phyloP scores from a whole-genome alignment of 2,329 filamentous ascomycete species.

The Penicillium sp. region DNA sequence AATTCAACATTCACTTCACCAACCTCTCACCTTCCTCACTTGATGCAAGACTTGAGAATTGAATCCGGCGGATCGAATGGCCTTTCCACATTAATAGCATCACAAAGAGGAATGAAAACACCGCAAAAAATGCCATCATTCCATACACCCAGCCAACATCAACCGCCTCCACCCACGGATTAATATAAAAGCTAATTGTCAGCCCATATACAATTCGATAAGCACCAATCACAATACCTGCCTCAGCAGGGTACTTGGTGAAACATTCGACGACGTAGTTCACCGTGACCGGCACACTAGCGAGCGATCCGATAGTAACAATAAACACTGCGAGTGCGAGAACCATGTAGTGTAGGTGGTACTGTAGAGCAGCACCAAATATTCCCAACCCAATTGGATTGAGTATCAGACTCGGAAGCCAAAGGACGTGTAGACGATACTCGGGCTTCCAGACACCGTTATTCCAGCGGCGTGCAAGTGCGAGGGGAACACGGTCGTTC shows the following conservation, averaged over 20 bases:
- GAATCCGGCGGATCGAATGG: constrained; percentile 24
- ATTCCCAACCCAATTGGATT: constrained; percentile 39
- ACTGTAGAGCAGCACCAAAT: constrained; percentile 46
- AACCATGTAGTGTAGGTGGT: constrained; percentile 47
- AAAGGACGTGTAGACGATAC: constrained; percentile 37
- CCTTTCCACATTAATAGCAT: constrained; percentile 35
- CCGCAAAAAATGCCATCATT: constrained; percentile 45
- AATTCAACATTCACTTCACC: constrained; percentile 7
- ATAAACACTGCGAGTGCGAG: constrained; percentile 48
- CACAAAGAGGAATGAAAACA: constrained; percentile 30
- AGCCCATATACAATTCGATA: constrained; percentile 45
- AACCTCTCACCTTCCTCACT: constrained; percentile 29
- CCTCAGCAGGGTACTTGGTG: constrained; percentile 43
- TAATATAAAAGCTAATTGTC: constrained; percentile 47
- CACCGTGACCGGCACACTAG: constrained; percentile 30
- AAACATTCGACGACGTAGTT: constrained; percentile 41
- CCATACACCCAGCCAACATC: constrained; percentile 48
- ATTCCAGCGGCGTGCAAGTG: constrained; percentile 33
- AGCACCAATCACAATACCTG: constrained; percentile 32
- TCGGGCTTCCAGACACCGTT: constrained; percentile 42
- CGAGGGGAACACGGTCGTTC: constrained; percentile 47
- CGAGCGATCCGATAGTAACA: constrained; percentile 43
- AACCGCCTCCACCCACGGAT: constrained; percentile 43
- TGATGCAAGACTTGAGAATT: constrained; percentile 27
- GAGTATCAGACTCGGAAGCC: constrained; percentile 34